Base-by-base conservation (phyloP, 164 flowering plant genomes). In the Aristolochia contorta region DNA sequence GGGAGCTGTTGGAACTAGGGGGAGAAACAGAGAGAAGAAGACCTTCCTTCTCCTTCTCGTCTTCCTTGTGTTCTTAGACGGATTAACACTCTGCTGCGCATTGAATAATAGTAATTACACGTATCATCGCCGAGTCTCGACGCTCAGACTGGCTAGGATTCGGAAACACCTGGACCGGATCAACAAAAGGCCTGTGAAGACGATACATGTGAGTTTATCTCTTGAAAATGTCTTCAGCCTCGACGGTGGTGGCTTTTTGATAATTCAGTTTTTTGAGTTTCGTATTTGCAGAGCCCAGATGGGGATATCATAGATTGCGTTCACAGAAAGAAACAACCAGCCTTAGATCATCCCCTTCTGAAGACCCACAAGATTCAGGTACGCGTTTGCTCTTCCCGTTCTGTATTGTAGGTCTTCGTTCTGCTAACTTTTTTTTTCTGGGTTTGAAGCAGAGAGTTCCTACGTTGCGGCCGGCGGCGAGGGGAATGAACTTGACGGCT, bases 281-380 rank as follows among this genome's bases (percentile, higher is more conserved):
- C 10, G 25, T 57, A 57, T 57, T 4, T 22, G 30, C 79, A 93
- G 99, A 87, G 99, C 76, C 85, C 92, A 47, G 99, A 93, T 76
- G 97, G 97, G 69, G 99, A 93, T 75, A 72, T 84, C 37, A 88
- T 93, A 58, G 97, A 90, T 69, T 93, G 99, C 70, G 84, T 93
- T 59, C 92, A 79, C 47, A 82, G 66, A 64, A 80, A 73, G 77
- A 82, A 74, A 52, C 99, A 93, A 59, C 96, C 94, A 32, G 96
- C 97, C 72, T 79, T 93, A n/a, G 96, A 93, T 77, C 96, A 93
- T 62, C 99, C 99, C 8, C 92, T 90, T 43, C 66, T 93, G 23
- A 86, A 82, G 80, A 85, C 80, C 69, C 99, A 93, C 80, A 82
- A 78, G 84, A 84, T 93, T 61, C 99, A 93, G 93, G 98, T 92